phyloP scores from a whole-genome alignment of 2,329 filamentous ascomycete species.

The Neoarthrinium moseri region DNA sequence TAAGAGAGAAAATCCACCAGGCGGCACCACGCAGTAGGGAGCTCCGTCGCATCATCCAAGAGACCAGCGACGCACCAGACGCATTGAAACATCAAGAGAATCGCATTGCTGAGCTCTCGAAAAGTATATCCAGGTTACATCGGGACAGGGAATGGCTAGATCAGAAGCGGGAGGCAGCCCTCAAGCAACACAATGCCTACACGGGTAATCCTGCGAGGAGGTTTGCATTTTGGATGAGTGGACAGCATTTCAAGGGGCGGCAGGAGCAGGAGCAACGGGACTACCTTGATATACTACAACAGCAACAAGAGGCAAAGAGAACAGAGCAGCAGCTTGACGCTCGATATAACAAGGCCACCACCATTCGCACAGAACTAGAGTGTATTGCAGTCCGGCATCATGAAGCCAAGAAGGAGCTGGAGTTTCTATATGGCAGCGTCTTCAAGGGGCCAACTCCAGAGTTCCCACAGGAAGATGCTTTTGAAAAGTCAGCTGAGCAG shows the following conservation, averaged over 20 bases:
- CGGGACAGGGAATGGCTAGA: conserved; percentile 1
- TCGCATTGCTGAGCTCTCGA: background rate
- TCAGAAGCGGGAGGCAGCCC: background rate
- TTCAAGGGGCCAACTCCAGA: conserved; percentile 2
- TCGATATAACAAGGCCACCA: background rate
- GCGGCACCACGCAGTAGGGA: conserved; percentile 1
- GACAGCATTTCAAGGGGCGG: background rate
- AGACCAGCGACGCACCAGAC: conserved; percentile 1
- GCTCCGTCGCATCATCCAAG: background rate
- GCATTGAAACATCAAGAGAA: conserved; percentile 1
- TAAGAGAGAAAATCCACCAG: conserved; percentile 1
- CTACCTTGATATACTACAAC: conserved; percentile 6
- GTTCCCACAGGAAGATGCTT: conserved; percentile 1
- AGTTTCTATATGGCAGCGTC: conserved; percentile 2
- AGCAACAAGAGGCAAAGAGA: conserved; percentile 6
- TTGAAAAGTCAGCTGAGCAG: background rate
- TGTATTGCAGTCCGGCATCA: background rate
- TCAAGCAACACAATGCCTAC: conserved; percentile 8
- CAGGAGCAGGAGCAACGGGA: background rate
- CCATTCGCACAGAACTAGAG: background rate
- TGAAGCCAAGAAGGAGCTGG: conserved; percentile 1
- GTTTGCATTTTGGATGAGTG: conserved; percentile 4
- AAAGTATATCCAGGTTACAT: background rate
- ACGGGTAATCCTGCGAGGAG: conserved; percentile 6
- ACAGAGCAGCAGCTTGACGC: background rate